Percentiles rank a stretch among this genome's conserved stretches.
Evolutionary conservation across 208 protist genomes (phyloP).

Genomic region (Trypanosoma conorhini): DNA sequence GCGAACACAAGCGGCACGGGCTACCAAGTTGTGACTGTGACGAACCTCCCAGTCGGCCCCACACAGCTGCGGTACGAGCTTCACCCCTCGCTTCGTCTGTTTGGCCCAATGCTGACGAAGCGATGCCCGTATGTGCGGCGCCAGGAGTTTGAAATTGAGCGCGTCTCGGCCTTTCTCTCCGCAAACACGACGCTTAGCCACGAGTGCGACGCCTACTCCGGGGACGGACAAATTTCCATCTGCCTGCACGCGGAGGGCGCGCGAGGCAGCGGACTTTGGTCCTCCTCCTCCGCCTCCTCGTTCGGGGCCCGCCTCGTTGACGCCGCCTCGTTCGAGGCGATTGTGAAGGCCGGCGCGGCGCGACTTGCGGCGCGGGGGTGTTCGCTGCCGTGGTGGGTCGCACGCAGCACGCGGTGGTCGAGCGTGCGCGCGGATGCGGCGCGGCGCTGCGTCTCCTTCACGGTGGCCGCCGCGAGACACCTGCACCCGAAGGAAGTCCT

Average conservation of each 20-base stretch:
- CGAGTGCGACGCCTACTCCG: conserved; percentile 89
- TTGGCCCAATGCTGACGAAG: conserved; percentile 73
- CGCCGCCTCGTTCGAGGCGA: conserved; percentile 45
- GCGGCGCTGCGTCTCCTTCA: conserved; percentile 61
- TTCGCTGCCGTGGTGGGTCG: conserved; percentile 79
- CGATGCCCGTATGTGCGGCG: conserved; percentile 37
- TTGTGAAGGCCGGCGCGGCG: conserved; percentile 61
- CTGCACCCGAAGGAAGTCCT: conserved; percentile 53
- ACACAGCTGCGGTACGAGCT: conserved; percentile 71
- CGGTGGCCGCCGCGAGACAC: conserved; percentile 48
- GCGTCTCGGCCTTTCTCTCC: conserved; percentile 76
- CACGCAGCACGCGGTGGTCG: conserved; percentile 44
- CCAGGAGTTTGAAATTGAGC: conserved; percentile 54
- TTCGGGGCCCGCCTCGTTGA: conserved; percentile 51
- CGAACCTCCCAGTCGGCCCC: conserved; percentile 59
- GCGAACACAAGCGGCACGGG: conserved; percentile 25
- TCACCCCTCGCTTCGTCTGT: conserved; percentile 58
- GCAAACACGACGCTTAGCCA: conserved; percentile 71
- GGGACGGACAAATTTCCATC: conserved; percentile 57
- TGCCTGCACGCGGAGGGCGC: conserved; percentile 64
- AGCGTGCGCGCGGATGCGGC: conserved; percentile 13
- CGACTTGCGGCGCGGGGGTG: conserved; percentile 49
- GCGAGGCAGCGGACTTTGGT: background rate
- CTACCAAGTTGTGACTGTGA: conserved; percentile 43
- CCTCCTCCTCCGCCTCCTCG: background rate